These are phyloP conservation scores for Cladophialophora immunda DNA, from an alignment of 2,329 filamentous ascomycete species.

Conservation along the genomic window DNA sequence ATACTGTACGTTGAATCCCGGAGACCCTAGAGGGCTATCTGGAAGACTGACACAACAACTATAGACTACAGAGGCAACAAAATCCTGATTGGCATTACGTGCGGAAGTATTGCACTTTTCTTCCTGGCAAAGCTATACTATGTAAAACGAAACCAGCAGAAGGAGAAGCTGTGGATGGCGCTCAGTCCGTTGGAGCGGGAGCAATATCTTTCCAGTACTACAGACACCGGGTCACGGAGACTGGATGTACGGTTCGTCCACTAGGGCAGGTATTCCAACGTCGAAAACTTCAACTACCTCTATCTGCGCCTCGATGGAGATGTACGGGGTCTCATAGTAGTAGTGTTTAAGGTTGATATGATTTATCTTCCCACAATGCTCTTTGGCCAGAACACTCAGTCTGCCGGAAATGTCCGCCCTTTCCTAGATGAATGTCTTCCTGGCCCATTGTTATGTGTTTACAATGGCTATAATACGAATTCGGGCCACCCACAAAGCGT, in stretches of 20 bases:
- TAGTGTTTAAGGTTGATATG: no score
- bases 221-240: constrained; percentile 58
- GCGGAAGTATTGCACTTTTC: constrained; percentile 57
- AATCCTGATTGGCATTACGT: constrained; percentile 61
- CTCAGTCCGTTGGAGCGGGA: constrained; percentile 58
- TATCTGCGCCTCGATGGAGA: no score
- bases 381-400: no score
- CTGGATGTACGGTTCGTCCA: constrained; percentile 63
- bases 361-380: no score
- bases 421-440: no score
- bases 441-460: no score
- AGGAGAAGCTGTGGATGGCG: constrained; percentile 56
- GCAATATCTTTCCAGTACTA: constrained; percentile 54
- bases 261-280: constrained; percentile 32
- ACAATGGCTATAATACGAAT: no score
- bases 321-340: no score
- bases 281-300: no score
- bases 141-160: constrained; percentile 57
- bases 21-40: background rate
- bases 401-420: no score
- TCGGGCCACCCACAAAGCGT: no score
- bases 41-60: constrained; percentile 54
- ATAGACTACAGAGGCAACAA: constrained; percentile 62
- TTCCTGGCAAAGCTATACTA: constrained; percentile 52
- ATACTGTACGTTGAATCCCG: constrained; percentile 52